Percentiles rank a stretch among this genome's conserved stretches.
phyloP scores from a whole-genome alignment of 2,329 filamentous ascomycete species.

The Apiospora pterosperma region DNA sequence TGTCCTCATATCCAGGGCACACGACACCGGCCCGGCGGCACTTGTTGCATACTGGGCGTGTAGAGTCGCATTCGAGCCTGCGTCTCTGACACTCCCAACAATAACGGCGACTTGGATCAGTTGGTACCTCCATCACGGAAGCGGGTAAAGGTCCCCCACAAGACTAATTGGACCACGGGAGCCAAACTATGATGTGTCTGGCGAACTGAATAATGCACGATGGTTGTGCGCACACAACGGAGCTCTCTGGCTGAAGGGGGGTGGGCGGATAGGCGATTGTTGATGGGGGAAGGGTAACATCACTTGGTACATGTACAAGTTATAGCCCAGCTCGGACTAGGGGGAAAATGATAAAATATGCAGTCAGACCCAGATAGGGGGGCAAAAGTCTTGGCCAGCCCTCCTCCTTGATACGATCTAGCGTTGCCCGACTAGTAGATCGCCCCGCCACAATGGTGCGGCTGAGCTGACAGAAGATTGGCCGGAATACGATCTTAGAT shows the following conservation, averaged over 20 bases:
- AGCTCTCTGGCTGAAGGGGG: neutral
- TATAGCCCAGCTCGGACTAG: neutral
- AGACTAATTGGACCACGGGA: neutral
- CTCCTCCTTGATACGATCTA: neutral
- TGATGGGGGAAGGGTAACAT: neutral
- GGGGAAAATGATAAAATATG: neutral
- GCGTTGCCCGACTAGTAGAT: neutral
- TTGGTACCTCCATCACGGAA: neutral
- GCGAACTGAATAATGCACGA: neutral
- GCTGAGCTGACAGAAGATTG: neutral
- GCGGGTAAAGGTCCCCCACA: neutral
- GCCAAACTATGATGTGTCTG: neutral
- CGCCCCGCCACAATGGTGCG: neutral
- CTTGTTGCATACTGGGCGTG: slow-evolving; percentile 32
- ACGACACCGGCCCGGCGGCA: slow-evolving; percentile 29
- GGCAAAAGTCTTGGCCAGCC: neutral
- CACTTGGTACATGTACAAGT: neutral
- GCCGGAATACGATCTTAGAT: neutral
- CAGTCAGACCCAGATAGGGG: neutral
- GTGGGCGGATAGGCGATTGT: neutral
- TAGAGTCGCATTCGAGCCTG: slow-evolving; percentile 35
- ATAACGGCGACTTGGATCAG: slow-evolving; percentile 18
- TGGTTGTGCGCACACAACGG: neutral
- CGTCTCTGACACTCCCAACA: slow-evolving; percentile 42
- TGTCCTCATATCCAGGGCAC: slow-evolving; percentile 37